Conservation (phyloP, 495 filamentous ascomycete genomes). For the Pseudomonodictys pantanalensis region DNA sequence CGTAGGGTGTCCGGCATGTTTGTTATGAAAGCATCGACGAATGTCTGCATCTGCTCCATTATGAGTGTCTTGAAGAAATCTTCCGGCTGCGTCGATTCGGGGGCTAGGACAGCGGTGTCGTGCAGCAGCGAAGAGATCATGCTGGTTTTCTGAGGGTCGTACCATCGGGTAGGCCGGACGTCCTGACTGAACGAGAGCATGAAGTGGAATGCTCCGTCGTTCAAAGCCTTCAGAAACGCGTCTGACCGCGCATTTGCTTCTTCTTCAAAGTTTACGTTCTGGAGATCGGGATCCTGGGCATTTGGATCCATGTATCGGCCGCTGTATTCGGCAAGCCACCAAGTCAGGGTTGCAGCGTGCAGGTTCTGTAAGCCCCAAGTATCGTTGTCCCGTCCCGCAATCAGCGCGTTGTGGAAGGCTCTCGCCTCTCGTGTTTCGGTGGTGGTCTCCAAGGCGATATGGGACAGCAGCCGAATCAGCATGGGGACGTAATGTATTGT, state of each 20-base stretch:
- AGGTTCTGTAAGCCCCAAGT: slow-evolving; percentile 68
- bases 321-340: slow-evolving; percentile 92
- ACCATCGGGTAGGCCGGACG: slow-evolving; percentile 70
- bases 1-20: slow-evolving; percentile 93
- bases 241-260: slow-evolving; percentile 68
- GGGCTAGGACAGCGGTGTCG: slow-evolving; percentile 63
- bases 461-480: slow-evolving; percentile 42
- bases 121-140: slow-evolving; percentile 74
- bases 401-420: slow-evolving; percentile 63
- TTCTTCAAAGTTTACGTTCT: slow-evolving; percentile 56
- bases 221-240: slow-evolving; percentile 70
- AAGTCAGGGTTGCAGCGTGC: slow-evolving; percentile 68
- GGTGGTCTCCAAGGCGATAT: slow-evolving; percentile 13
- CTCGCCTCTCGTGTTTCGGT: slow-evolving; percentile 59
- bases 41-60: slow-evolving; percentile 77
- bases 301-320: slow-evolving; percentile 76
- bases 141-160: slow-evolving; percentile 71
- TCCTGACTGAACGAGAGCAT: slow-evolving; percentile 79
- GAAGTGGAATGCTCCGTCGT: slow-evolving; percentile 90
- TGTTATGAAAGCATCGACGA: slow-evolving; percentile 85
- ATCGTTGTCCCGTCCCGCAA: slow-evolving; percentile 59
- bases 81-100: slow-evolving; percentile 61
- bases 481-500: slow-evolving; percentile 78
- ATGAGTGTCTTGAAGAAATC: slow-evolving; percentile 62
- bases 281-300: slow-evolving; percentile 50